phyloP scores from a whole-genome alignment of 495 filamentous ascomycete genomes.

The Daldinia grandis region DNA sequence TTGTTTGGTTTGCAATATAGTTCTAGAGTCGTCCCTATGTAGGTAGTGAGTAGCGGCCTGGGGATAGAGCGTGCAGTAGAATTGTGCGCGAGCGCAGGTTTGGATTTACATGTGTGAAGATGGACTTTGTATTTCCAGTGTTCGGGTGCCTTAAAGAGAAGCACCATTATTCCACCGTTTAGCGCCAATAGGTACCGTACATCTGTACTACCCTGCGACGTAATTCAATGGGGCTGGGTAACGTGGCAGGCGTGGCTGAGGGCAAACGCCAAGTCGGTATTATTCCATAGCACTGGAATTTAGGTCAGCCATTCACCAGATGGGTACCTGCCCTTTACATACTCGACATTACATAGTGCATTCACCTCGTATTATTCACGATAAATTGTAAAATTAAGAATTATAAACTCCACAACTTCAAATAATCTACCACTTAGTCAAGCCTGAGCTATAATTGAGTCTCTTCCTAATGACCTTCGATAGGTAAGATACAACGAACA shows the following conservation, averaged over 20 bases:
- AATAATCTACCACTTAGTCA: no score
- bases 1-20: neutral
- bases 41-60: constrained; percentile 9
- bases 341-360: no score
- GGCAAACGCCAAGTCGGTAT: constrained; percentile 10
- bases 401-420: no score
- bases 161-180: constrained; percentile 31
- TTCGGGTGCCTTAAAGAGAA: constrained; percentile 30
- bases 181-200: constrained; percentile 38
- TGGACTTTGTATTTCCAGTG: constrained; percentile 13
- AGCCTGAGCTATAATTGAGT: no score
- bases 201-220: constrained; percentile 40
- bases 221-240: constrained; percentile 46
- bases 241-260: constrained; percentile 40
- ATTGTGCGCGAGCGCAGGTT: constrained; percentile 24
- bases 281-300: constrained; percentile 6
- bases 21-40: neutral
- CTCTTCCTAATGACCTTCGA: no score
- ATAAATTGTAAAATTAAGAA: neutral
- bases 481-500: no score
- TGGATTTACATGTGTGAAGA: constrained; percentile 25
- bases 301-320: neutral
- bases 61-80: neutral
- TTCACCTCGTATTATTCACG: neutral
- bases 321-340: no score